phyloP scores from a whole-genome alignment of 2,329 filamentous ascomycete species.

The Pseudogymnoascus sp. region DNA sequence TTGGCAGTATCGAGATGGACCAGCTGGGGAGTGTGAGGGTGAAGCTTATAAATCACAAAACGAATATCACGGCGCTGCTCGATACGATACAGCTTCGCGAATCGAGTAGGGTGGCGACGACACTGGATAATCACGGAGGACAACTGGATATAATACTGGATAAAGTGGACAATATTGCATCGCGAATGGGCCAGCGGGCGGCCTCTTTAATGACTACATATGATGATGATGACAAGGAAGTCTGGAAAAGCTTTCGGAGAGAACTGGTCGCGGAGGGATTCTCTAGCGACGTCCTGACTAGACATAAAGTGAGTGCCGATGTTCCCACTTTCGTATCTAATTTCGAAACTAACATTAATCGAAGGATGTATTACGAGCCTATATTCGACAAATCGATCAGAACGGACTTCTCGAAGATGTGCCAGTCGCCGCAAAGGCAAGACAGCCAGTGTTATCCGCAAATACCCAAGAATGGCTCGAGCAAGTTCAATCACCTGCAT shows the following conservation, averaged over 20 bases:
- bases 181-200: constrained; percentile 39
- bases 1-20: constrained; percentile 28
- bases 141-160: constrained; percentile 49
- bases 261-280: constrained; percentile 54
- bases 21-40: constrained; percentile 25
- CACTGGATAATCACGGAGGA: constrained; percentile 24
- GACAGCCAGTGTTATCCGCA: constrained; percentile 25
- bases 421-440: constrained; percentile 25
- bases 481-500: constrained; percentile 15
- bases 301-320: constrained; percentile 45
- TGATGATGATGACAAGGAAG: constrained; percentile 40
- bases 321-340: constrained; percentile 1
- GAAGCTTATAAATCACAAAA: constrained; percentile 45
- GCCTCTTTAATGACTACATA: constrained; percentile 30
- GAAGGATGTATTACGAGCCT: constrained; percentile 52
- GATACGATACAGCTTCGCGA: constrained; percentile 49
- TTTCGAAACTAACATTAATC: constrained; percentile 17
- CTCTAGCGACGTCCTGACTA: constrained; percentile 44
- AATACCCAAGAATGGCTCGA: constrained; percentile 23
- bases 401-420: constrained; percentile 46
- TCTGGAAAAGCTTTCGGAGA: constrained; percentile 52
- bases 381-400: constrained; percentile 53
- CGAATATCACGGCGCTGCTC: constrained; percentile 47
- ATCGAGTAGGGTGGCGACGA: constrained; percentile 33
- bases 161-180: constrained; percentile 52